These are phyloP conservation scores for Exophiala xenobiotica DNA, from an alignment of 2,329 filamentous ascomycete genomes.

Conservation along the genomic window DNA sequence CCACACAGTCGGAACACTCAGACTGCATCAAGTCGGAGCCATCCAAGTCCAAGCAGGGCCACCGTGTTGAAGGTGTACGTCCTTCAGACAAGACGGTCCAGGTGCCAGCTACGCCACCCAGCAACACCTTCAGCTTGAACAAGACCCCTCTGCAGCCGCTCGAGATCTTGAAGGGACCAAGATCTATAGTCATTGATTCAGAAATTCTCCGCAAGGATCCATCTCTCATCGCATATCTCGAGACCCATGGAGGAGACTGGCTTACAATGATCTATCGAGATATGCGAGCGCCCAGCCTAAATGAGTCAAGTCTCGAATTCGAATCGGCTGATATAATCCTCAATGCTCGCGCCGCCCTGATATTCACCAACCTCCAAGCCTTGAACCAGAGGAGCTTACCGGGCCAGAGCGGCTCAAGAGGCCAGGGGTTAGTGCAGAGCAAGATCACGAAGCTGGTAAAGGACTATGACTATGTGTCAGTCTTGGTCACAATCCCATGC, in stretches of 20 bases:
- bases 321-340: conserved; percentile 65
- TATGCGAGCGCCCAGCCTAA: conserved; percentile 3
- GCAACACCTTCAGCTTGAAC: not conserved
- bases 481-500: conserved; percentile 59
- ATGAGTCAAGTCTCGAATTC: conserved; percentile 45
- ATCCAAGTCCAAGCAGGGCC: too few species aligned
- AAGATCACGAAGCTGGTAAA: conserved; percentile 53
- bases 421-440: conserved; percentile 52
- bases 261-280: conserved; percentile 32
- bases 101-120: conserved; percentile 12
- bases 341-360: conserved; percentile 66
- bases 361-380: conserved; percentile 70
- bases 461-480: conserved; percentile 66
- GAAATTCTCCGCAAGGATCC: conserved; percentile 14
- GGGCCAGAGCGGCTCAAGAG: conserved; percentile 48
- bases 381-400: conserved; percentile 71
- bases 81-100: too few species aligned
- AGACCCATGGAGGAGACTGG: conserved; percentile 6
- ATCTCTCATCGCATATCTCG: conserved; percentile 17
- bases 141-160: not conserved
- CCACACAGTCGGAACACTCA: conserved; percentile 17
- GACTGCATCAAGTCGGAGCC: not conserved
- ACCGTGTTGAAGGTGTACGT: too few species aligned
- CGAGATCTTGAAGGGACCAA: conserved; percentile 5
- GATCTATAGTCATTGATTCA: conserved; percentile 23